phyloP scores from a whole-genome alignment of 495 filamentous ascomycete species.

The Copromyces sp. region DNA sequence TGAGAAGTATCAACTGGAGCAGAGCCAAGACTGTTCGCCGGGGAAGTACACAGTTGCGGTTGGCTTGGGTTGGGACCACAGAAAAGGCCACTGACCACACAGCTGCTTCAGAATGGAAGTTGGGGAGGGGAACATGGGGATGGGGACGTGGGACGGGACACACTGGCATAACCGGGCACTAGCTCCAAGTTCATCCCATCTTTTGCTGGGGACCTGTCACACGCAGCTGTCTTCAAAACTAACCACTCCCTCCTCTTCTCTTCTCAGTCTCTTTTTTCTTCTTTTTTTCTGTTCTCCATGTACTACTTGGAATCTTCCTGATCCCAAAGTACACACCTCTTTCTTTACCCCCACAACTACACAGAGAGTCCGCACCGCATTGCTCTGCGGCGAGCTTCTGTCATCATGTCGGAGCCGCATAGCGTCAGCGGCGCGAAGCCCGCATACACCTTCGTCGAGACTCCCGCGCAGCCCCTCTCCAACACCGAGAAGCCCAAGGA shows the following conservation, averaged over 20 bases:
- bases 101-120: not conserved
- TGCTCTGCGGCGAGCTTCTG: conserved; percentile 13
- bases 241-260: not conserved
- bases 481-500: conserved; percentile 43
- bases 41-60: not conserved
- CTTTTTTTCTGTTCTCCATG: not conserved
- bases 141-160: not conserved
- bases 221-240: not conserved
- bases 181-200: not conserved
- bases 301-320: conserved; percentile 1
- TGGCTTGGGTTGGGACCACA: not conserved
- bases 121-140: not conserved
- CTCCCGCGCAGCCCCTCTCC: conserved; percentile 53
- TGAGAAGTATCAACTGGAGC: not conserved
- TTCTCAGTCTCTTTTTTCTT: not conserved
- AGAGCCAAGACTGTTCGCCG: not conserved
- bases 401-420: conserved; percentile 35
- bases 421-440: conserved; percentile 41
- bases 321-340: conserved; percentile 3
- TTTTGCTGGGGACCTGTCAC: not conserved
- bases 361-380: not conserved
- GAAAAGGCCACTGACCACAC: not conserved
- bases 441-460: conserved; percentile 69
- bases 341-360: not conserved
- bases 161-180: not conserved